Percentiles rank a stretch among this genome's conserved stretches.
phyloP scores from a whole-genome alignment of 2,329 filamentous ascomycete species.

The Zymoseptoria tritici region DNA sequence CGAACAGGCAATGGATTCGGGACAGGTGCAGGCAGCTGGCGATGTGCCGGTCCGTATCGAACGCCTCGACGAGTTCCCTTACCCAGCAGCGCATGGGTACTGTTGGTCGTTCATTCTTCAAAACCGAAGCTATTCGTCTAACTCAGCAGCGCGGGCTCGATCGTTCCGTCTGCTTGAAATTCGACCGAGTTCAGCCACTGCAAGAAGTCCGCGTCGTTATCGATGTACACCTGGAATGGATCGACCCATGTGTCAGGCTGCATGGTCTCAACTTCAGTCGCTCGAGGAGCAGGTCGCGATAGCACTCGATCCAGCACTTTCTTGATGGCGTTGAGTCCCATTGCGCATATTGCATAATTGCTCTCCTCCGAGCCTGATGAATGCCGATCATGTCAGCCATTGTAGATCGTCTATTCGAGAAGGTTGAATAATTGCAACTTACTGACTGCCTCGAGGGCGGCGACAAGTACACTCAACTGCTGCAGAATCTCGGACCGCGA shows the following conservation, averaged over 20 bases:
- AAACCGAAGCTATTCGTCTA: neutral
- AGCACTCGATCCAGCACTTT: constrained; percentile 16
- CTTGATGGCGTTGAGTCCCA: constrained; percentile 15
- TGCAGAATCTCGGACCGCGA: constrained; percentile 14
- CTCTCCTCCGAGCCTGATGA: constrained; percentile 11
- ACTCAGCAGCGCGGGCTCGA: neutral
- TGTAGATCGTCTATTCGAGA: neutral
- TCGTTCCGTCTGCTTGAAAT: constrained; percentile 7
- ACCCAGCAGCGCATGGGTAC: neutral
- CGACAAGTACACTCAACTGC: constrained; percentile 13
- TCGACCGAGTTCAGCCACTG: constrained; percentile 15
- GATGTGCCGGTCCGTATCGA: neutral
- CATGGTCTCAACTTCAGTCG: neutral
- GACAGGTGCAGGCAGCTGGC: too few species aligned
- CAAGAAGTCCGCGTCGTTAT: constrained; percentile 17
- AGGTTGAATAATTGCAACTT: neutral
- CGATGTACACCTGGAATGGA: constrained; percentile 10
- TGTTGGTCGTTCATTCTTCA: neutral
- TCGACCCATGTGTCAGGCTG: neutral
- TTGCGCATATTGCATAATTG: constrained; percentile 13
- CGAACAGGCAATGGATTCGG: too few species aligned
- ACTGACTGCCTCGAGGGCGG: constrained; percentile 8
- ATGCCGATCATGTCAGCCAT: neutral
- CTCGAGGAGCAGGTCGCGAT: constrained; percentile 1
- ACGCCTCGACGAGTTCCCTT: neutral